A percentile compares a stretch with the other conserved stretches of the same genome.
Evolutionary conservation across 176 grass and related monocot genomes (phyloP).

Genomic region (Oryza punctata): DNA sequence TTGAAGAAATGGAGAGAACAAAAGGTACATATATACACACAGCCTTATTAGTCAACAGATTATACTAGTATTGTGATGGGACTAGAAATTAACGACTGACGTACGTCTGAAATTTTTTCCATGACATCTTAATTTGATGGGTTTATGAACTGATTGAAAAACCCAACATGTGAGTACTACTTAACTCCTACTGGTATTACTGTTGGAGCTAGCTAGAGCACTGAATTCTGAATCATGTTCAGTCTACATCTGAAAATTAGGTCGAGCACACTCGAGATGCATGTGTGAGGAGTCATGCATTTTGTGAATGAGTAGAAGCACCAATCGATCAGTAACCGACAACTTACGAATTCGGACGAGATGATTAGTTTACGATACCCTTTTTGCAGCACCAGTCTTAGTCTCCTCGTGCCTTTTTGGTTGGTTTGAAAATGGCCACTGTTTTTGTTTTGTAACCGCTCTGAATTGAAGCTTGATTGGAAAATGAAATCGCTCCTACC

Average conservation of each 20-base stretch:
- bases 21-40: background rate
- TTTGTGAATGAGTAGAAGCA: background rate
- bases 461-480: background rate
- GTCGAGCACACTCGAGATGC: background rate
- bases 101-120: background rate
- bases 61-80: background rate
- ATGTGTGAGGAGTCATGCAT: background rate
- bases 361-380: background rate
- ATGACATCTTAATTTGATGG: background rate
- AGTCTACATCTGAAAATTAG: slow-evolving; percentile 19
- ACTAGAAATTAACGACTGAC: background rate
- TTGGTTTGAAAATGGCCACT: slow-evolving; percentile 39
- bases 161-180: background rate
- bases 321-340: slow-evolving; percentile 35
- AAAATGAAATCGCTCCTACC: slow-evolving; percentile 45
- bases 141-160: background rate
- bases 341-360: background rate
- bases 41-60: slow-evolving; percentile 3
- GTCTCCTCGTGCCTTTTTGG: background rate
- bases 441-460: slow-evolving; percentile 25
- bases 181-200: background rate
- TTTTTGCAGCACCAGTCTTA: background rate
- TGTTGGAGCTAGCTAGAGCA: background rate
- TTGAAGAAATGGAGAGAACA: slow-evolving; percentile 40
- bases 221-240: slow-evolving; percentile 12